Evolutionary conservation across 164 flowering plant species (phyloP), one percentile per base, ranked within the genome.

Genomic region (grape (Vitis vinifera)): DNA sequence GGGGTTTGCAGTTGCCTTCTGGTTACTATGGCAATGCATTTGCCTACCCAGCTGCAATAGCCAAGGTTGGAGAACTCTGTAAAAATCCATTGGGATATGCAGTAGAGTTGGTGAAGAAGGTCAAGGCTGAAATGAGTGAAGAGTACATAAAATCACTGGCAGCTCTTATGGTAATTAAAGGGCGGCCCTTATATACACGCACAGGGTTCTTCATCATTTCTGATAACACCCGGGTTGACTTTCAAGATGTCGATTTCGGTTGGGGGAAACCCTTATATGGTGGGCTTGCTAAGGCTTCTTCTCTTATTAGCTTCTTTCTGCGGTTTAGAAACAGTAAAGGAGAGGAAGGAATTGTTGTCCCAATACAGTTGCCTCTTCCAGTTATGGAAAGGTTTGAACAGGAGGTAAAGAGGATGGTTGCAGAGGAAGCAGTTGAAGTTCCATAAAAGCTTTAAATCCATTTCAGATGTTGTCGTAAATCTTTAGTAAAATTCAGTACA

Each of bases 1-100:
- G 51, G 1, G 10, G 58, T 9, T 72, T 60, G 9, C 63, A 49
- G 0, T 15, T 76, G 1, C 77, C 77, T 2, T 2, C 13, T 5
- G 77, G 80, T 2, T 78, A 73, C 52, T 74, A 78, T n/a, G 80
- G 77, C 8, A 75, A 75, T 44, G 70, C 12, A 2, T 4, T 66
- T 51, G 73, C 58, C 1, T 60, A 8, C 15, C 62, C 73, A 0
- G 57, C 51, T 1, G 70, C 51, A 1, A 4, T 55, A 4, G 10
- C 73, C 3, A 75, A 14, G 7, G 70, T 63, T 0, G 47, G 58
- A 10, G 5, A 55, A 2, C 63, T 71, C 1, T 55, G 44, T 27
- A 11, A 47, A 8, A 56, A 27, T 9, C 63, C 68, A 0, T 6
- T 71, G 17, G 72, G 67, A 5, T 75, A 59, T 62, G 70, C 77